Evolutionary conservation across 768 basidiomycete genomes (phyloP).

Genomic region (Pseudohyphozyma bogoriensis): DNA sequence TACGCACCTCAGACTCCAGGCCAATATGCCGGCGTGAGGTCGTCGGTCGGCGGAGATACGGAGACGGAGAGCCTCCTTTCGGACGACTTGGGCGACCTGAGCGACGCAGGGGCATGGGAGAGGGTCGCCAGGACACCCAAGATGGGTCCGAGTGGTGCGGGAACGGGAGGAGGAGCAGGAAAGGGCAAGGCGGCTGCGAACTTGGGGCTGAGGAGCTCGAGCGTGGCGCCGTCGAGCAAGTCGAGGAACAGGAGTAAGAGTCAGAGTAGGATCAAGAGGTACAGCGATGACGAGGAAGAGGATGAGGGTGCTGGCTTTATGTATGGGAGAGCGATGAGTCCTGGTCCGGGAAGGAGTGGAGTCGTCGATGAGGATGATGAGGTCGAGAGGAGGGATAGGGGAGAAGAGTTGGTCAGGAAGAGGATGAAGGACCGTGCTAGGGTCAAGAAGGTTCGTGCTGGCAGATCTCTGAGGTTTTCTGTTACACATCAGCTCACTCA

Average conservation of each 20-base stretch:
- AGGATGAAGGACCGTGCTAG: slow-evolving; percentile 37
- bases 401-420: slow-evolving; percentile 40
- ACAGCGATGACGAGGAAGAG: not conserved
- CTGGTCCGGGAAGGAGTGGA: not conserved
- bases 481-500: not conserved
- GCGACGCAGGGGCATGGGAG: too few relatives aligned
- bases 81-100: too few relatives aligned
- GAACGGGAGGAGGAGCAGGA: too few relatives aligned
- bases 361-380: slow-evolving; percentile 37
- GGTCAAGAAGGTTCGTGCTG: not conserved
- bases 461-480: not conserved
- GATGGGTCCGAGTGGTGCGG: too few relatives aligned
- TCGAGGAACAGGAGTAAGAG: not conserved
- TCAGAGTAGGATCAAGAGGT: not conserved
- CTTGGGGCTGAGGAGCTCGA: not conserved
- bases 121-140: too few relatives aligned
- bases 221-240: not conserved
- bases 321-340: not conserved
- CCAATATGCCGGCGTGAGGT: too few relatives aligned
- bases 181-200: too few relatives aligned
- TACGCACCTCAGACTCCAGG: too few relatives aligned
- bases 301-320: not conserved
- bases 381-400: slow-evolving; percentile 37
- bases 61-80: too few relatives aligned
- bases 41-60: too few relatives aligned